Conservation (phyloP, 768 basidiomycete species). For the Phlebiopsis gigantea region DNA sequence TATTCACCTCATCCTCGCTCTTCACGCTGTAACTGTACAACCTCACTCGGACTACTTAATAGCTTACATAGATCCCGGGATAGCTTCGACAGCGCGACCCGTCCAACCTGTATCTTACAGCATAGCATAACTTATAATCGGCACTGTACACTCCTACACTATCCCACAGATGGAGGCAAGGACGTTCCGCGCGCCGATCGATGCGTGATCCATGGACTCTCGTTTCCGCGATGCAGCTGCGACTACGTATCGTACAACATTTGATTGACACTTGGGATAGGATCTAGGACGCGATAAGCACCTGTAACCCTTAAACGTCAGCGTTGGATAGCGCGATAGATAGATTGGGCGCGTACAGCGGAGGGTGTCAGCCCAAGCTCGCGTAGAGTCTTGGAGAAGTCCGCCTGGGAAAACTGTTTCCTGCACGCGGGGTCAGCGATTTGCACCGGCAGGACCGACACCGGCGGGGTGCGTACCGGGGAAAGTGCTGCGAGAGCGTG, state of each 20-base stretch:
- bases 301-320: slow-evolving; percentile 18
- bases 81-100: not conserved
- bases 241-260: not conserved
- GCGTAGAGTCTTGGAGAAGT: slow-evolving; percentile 75
- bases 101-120: not conserved
- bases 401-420: slow-evolving; percentile 68
- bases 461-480: slow-evolving; percentile 47
- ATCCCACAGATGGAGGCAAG: not conserved
- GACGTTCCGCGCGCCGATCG: not conserved
- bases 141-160: not conserved
- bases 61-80: not conserved
- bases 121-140: not conserved
- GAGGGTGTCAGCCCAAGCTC: slow-evolving; percentile 89
- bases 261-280: too few species aligned
- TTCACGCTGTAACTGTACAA: slow-evolving; percentile 3
- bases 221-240: too few species aligned
- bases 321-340: not conserved
- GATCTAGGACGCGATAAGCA: slow-evolving; percentile 21
- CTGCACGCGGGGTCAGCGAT: slow-evolving; percentile 31
- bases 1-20: not conserved
- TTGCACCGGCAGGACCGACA: not conserved
- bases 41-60: not conserved
- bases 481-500: slow-evolving; percentile 75
- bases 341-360: slow-evolving; percentile 63
- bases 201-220: not conserved